Percentiles rank a stretch among this genome's conserved stretches.
phyloP scores from a whole-genome alignment of 495 filamentous ascomycete genomes.

The Lasiosphaeria miniovina region DNA sequence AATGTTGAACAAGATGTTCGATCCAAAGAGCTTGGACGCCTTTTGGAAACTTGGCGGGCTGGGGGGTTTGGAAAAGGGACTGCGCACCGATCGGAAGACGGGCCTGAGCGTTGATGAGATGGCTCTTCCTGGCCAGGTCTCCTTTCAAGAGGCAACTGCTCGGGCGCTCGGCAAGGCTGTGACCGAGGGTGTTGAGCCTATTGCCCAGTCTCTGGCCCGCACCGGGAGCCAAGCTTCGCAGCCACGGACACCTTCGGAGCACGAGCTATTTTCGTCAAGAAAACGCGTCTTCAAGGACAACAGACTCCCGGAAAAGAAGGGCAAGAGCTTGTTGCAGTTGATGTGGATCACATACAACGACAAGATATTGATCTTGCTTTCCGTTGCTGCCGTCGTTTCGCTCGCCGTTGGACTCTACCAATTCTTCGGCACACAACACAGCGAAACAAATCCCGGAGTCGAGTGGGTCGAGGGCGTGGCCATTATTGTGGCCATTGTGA shows the following conservation, averaged over 20 bases:
- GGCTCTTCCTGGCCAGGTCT: constrained; percentile 52
- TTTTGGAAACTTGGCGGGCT: constrained; percentile 68
- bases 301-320: constrained; percentile 68
- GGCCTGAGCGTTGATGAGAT: constrained; percentile 68
- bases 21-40: constrained; percentile 70
- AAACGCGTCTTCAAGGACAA: constrained; percentile 71
- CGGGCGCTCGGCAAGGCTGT: constrained; percentile 26
- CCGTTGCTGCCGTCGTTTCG: constrained; percentile 68
- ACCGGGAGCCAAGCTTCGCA: constrained; percentile 12
- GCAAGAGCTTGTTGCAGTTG: constrained; percentile 65
- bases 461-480: constrained; percentile 82
- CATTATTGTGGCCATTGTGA: constrained; percentile 71
- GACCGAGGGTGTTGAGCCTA: constrained; percentile 29
- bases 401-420: constrained; percentile 73
- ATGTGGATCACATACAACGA: constrained; percentile 89
- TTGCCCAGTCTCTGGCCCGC: constrained; percentile 14
- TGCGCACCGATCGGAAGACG: constrained; percentile 60
- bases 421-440: constrained; percentile 46
- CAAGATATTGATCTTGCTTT: constrained; percentile 75
- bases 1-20: constrained; percentile 69
- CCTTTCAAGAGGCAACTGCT: constrained; percentile 58
- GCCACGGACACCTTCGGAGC: constrained; percentile 17
- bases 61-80: constrained; percentile 61
- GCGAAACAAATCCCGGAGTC: constrained; percentile 45
- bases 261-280: constrained; percentile 56